Conservation (phyloP, 2,329 filamentous ascomycete genomes). For the Phaeosphaeria sp. region DNA sequence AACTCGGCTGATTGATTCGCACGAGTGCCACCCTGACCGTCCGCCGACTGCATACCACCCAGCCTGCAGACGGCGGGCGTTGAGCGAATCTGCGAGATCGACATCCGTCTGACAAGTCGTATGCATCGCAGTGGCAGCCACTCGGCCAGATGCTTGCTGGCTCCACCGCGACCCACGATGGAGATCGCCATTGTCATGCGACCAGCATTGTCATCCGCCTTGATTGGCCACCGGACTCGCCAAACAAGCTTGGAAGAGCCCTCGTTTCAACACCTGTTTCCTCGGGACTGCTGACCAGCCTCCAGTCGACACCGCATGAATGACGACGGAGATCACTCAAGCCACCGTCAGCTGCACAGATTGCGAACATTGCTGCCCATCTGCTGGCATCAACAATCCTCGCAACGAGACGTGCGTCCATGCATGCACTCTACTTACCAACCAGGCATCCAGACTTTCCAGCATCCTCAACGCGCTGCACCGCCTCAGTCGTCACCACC, state of each 20-base stretch:
- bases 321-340: conserved; percentile 15
- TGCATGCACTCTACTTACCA: conserved; percentile 17
- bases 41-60: conserved; percentile 10
- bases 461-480: conserved; percentile 36
- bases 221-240: conserved; percentile 19
- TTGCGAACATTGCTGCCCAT: conserved; percentile 8
- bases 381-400: conserved; percentile 3
- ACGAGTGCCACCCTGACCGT: neutral
- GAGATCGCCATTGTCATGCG: conserved; percentile 29
- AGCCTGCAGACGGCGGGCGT: conserved; percentile 3
- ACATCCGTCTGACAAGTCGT: conserved; percentile 18
- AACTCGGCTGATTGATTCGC: conserved; percentile 10
- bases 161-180: conserved; percentile 20
- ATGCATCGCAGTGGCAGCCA: conserved; percentile 8
- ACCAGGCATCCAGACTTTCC: conserved; percentile 15
- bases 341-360: conserved; percentile 7
- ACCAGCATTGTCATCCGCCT: conserved; percentile 9
- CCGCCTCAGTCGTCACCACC: conserved; percentile 30
- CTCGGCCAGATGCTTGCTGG: conserved; percentile 23
- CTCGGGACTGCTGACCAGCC: conserved; percentile 25
- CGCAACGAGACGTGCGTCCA: neutral
- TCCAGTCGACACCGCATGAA: conserved; percentile 22
- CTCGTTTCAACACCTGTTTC: conserved; percentile 36
- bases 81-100: conserved; percentile 2
- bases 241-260: conserved; percentile 22